phyloP scores from a whole-genome alignment of 2,329 filamentous ascomycete genomes.

The Chaetomiaceae sp. region DNA sequence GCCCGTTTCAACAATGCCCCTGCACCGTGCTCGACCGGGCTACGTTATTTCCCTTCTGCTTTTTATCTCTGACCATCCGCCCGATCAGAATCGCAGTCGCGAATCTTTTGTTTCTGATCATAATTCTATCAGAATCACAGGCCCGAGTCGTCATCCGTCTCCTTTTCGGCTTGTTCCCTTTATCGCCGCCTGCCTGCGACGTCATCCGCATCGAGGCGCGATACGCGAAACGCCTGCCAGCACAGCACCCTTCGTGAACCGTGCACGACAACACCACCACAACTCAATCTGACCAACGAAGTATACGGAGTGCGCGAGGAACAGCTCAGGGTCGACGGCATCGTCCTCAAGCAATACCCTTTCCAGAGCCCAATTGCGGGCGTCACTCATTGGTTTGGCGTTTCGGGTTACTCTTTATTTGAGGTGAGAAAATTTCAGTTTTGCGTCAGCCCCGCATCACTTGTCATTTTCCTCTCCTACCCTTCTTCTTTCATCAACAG shows the following conservation, averaged over 20 bases:
- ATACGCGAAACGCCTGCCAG: slow-evolving; percentile 4
- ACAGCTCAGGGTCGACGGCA: not conserved
- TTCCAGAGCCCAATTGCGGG: not conserved
- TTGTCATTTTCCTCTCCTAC: slow-evolving; percentile 1
- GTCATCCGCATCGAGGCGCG: slow-evolving; percentile 5
- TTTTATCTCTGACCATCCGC: slow-evolving; percentile 19
- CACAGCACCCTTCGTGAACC: slow-evolving; percentile 23
- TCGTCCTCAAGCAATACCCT: not conserved
- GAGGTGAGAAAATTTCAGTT: slow-evolving; percentile 21
- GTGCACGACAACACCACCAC: slow-evolving; percentile 22
- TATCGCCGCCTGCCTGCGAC: not conserved
- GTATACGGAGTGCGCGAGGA: not conserved
- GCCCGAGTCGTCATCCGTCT: not conserved
- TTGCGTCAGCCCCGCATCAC: slow-evolving; percentile 18
- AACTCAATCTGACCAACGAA: not conserved
- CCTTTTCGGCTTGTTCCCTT: not conserved
- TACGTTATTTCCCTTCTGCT: slow-evolving; percentile 25
- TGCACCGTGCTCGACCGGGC: slow-evolving; percentile 17
- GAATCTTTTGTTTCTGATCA: slow-evolving; percentile 1
- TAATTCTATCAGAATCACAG: not conserved
- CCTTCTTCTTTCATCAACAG: slow-evolving; percentile 8
- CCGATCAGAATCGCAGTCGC: slow-evolving; percentile 2
- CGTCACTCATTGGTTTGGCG: not conserved
- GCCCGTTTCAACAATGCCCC: slow-evolving; percentile 26
- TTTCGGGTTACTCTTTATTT: slow-evolving; percentile 1